phyloP scores from a whole-genome alignment of 768 basidiomycete genomes.

The Pleurotus tuoliensis region DNA sequence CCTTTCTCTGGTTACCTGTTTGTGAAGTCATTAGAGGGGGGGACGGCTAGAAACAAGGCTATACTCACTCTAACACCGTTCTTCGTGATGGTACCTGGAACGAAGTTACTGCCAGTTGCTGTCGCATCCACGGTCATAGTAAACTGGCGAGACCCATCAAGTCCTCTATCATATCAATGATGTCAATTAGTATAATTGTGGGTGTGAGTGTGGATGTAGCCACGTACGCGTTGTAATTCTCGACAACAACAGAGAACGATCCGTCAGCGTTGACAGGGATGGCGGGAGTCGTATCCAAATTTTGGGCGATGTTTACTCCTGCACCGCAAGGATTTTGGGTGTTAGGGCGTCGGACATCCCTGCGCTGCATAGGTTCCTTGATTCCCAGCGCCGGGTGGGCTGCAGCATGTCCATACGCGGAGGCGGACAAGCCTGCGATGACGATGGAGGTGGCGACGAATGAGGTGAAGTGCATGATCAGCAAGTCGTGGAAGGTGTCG shows the following conservation, averaged over 20 bases:
- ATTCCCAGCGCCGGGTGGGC: constrained; percentile 41
- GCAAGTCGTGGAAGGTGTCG: not conserved
- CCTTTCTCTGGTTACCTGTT: constrained; percentile 34
- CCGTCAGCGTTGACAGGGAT: constrained; percentile 36
- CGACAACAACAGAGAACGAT: constrained; percentile 33
- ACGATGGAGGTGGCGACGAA: constrained; percentile 24
- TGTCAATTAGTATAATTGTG: too few relatives aligned
- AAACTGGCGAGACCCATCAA: constrained; percentile 46
- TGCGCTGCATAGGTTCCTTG: constrained; percentile 22
- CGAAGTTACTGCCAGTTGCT: constrained; percentile 35
- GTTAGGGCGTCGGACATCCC: constrained; percentile 31
- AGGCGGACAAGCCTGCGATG: constrained; percentile 27
- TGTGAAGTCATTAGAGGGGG: not conserved
- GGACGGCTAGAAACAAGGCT: not conserved
- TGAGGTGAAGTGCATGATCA: constrained; percentile 23
- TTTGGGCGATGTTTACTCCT: constrained; percentile 33
- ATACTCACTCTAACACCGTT: constrained; percentile 45
- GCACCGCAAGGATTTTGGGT: constrained; percentile 35
- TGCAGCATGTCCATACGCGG: constrained; percentile 35
- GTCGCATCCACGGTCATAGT: constrained; percentile 41
- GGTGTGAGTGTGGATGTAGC: not conserved
- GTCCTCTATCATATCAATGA: constrained; percentile 26
- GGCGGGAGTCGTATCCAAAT: constrained; percentile 33
- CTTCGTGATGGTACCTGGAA: constrained; percentile 31
- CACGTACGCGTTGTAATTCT: constrained; percentile 44